Evolutionary conservation across 2,329 filamentous ascomycete genomes (phyloP), one percentile per base, ranked within the genome.

Genomic region (Nemania diffusa): DNA sequence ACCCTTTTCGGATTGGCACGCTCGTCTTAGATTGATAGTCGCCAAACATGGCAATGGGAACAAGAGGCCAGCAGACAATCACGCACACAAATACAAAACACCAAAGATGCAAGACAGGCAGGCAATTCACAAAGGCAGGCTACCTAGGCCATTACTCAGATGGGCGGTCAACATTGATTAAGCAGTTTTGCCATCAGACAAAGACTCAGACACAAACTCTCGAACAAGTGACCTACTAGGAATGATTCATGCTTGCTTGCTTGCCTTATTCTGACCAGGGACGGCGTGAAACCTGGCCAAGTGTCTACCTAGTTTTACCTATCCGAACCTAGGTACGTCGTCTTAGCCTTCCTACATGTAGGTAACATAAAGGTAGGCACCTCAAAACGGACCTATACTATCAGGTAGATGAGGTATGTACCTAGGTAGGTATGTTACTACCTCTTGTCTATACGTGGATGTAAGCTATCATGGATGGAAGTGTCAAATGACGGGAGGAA

Each of bases 111-210:
- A 13, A 50, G 48, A 32, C 26, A 27, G 6, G 37, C 11, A 11
- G 22, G 7, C 26, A 8, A 26, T 51, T n/a, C 44, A 37, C 11
- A 24, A 24, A n/a, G n/a, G n/a, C n/a, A 11, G 34, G 15, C 9
- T 20, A 37, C 24, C 11, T 44, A 7, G 27, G 4, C 20, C 8
- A 24, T 17, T 17, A 11, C 22, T 13, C 17, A 55, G 40, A 24
- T 32, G n/a, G n/a, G 46, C 17, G 37, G 22, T 37, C 29, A 27
- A 51, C 48, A 44, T 17, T 3, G 27, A 42, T 46, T 24, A n/a
- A 22, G 37, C 42, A 34, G 32, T 53, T 58, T 55, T 17, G 48
- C 57, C 27, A 24, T 62, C 51, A 52, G 53, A 57, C 64, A 44
- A 24, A 40, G 60, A 56, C 60, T 64, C 56, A 56, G 51, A 59